phyloP scores from a whole-genome alignment of 2,329 filamentous ascomycete genomes.

The Endoconidiophora polonica region DNA sequence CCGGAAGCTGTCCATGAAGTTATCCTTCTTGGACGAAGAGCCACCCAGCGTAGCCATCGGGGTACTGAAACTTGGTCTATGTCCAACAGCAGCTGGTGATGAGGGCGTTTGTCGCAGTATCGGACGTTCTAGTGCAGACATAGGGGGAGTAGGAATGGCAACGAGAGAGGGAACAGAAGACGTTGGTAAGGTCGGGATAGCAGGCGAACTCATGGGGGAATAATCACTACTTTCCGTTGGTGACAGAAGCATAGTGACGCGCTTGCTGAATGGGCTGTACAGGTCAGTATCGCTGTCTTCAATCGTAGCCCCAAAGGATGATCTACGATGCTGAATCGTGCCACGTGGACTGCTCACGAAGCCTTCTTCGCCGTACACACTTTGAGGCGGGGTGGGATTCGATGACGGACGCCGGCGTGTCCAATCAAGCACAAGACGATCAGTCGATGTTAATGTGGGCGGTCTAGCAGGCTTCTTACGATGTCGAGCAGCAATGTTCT shows the following conservation, averaged over 20 bases:
- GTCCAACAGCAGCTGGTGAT: conserved; percentile 18
- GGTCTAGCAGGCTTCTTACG: neutral
- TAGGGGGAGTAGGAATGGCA: neutral
- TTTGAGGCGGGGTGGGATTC: conserved; percentile 11
- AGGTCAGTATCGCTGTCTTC: conserved; percentile 11
- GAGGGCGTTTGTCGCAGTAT: conserved; percentile 16
- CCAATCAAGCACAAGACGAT: conserved; percentile 10
- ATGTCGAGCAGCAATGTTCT: conserved; percentile 22
- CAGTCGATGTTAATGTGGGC: conserved; percentile 6
- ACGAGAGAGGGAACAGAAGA: conserved; percentile 3
- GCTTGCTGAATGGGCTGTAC: conserved; percentile 11
- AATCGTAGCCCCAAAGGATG: conserved; percentile 6
- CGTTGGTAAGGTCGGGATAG: conserved; percentile 1
- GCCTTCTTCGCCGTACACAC: conserved; percentile 10
- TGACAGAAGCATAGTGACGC: conserved; percentile 9
- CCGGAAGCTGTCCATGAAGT: conserved; percentile 50
- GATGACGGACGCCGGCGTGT: conserved; percentile 10
- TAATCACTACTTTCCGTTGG: conserved; percentile 8
- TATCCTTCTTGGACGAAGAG: conserved; percentile 26
- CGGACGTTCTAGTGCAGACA: conserved; percentile 17
- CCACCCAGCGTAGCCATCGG: conserved; percentile 15
- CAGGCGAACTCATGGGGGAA: conserved; percentile 5
- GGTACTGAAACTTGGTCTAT: conserved; percentile 13
- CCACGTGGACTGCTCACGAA: conserved; percentile 16
- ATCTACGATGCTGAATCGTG: conserved; percentile 18